These are phyloP conservation scores for Uronychia setigera DNA, from an alignment of 73 alveolate genomes.

Conservation along the genomic window DNA sequence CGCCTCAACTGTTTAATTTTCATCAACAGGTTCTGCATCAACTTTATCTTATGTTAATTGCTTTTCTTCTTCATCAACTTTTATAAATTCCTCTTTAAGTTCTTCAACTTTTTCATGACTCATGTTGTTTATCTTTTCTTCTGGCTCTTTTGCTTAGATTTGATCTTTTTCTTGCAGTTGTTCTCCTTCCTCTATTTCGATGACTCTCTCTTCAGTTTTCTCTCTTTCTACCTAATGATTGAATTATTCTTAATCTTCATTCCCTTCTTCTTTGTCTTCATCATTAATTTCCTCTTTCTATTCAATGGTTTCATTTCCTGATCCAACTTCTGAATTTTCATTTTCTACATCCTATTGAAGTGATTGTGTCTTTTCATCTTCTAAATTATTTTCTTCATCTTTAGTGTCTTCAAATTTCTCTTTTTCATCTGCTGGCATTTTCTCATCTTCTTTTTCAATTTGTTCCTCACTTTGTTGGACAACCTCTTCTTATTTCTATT, in stretches of 20 bases:
- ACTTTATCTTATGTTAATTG: background rate
- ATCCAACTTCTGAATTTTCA: background rate
- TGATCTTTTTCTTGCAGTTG: background rate
- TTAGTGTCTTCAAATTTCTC: background rate
- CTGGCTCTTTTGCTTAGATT: too few species aligned
- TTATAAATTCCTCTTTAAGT: background rate
- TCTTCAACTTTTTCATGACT: background rate
- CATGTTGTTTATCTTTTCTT: too few species aligned
- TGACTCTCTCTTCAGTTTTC: background rate
- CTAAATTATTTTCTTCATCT: background rate
- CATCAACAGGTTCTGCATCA: background rate
- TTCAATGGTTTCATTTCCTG: too few species aligned
- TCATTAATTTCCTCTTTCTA: too few species aligned
- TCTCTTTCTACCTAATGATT: background rate
- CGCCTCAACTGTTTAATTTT: background rate
- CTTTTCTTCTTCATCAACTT: background rate
- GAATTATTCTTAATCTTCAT: background rate
- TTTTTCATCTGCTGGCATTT: background rate
- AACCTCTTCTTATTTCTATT: too few species aligned
- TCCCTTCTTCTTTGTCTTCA: background rate
- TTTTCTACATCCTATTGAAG: background rate
- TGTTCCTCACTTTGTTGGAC: too few species aligned
- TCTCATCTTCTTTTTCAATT: background rate
- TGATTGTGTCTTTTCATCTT: background rate
- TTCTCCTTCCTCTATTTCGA: background rate